These are phyloP conservation scores for Pythium brassicae DNA, from an alignment of 352 stramenopile species.

Conservation along the genomic window DNA sequence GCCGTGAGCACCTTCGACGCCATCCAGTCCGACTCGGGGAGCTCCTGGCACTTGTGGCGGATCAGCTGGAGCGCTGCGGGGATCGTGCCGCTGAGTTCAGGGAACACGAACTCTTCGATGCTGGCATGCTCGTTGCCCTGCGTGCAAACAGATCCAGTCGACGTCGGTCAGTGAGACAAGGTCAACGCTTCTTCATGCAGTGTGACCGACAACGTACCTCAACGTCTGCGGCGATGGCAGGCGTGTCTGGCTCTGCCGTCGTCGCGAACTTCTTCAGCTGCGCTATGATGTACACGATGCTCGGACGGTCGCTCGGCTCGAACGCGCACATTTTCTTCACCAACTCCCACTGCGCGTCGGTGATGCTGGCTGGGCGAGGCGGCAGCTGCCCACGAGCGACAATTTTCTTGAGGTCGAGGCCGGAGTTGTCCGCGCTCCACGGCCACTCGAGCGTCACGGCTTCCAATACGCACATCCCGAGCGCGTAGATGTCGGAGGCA, in stretches of 20 bases:
- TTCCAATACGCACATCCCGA: conserved; percentile 18
- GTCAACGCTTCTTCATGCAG: neutral
- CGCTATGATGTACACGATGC: neutral
- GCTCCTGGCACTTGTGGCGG: neutral
- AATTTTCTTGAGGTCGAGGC: no score
- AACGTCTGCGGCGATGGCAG: neutral
- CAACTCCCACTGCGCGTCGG: conserved; percentile 2
- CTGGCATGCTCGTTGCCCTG: neutral
- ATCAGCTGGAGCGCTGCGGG: neutral
- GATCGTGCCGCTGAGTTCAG: conserved; percentile 1
- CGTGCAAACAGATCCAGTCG: neutral
- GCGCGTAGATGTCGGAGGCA: conserved; percentile 23
- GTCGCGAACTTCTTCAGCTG: conserved; percentile 2
- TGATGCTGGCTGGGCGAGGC: conserved; percentile 1
- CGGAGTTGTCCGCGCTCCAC: neutral
- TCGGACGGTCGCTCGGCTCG: neutral
- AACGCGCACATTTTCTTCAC: neutral
- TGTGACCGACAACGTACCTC: neutral
- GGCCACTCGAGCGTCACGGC: conserved; percentile 2
- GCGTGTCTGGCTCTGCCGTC: neutral
- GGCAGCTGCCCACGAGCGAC: neutral
- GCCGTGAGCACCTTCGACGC: neutral
- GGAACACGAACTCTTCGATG: neutral
- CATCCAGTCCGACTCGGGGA: conserved; percentile 4
- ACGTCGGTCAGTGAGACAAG: neutral